A percentile compares a stretch with the other conserved stretches of the same genome.
Conservation (phyloP, 345 rosid species). For the Bruguiera gymnorhiza region DNA sequence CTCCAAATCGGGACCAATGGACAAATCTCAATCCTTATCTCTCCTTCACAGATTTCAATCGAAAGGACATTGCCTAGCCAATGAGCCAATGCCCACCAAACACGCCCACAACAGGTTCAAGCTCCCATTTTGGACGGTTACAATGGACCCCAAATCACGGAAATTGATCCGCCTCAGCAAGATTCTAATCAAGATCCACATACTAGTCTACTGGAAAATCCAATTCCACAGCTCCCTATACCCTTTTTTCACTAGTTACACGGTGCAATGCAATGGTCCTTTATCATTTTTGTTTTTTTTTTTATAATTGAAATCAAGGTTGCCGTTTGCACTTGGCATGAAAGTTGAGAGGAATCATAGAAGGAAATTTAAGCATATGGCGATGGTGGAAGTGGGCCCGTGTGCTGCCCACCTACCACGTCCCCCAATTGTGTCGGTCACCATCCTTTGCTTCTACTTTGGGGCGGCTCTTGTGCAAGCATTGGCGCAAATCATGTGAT, state of each 20-base stretch:
- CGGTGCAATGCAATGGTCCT: background rate
- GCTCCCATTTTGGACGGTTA: conserved; percentile 19
- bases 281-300: background rate
- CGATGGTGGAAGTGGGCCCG: conserved; percentile 23
- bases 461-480: conserved; percentile 9
- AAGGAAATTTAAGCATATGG: background rate
- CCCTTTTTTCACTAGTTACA: background rate
- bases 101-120: background rate
- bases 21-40: background rate
- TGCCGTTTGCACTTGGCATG: conserved; percentile 1
- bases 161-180: conserved; percentile 19
- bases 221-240: conserved; percentile 20
- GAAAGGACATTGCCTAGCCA: background rate
- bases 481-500: conserved; percentile 32
- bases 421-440: conserved; percentile 4
- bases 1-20: background rate
- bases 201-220: background rate
- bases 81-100: background rate
- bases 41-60: background rate
- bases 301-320: background rate
- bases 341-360: conserved; percentile 12
- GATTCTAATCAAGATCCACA: conserved; percentile 6
- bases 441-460: background rate
- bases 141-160: conserved; percentile 41
- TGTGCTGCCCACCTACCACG: conserved; percentile 38